A percentile compares a stretch with the other conserved stretches of the same genome.
These are phyloP conservation scores for Mortierella sp. DNA, from an alignment of 371 early-diverging fungal genomes.

Conservation along the genomic window DNA sequence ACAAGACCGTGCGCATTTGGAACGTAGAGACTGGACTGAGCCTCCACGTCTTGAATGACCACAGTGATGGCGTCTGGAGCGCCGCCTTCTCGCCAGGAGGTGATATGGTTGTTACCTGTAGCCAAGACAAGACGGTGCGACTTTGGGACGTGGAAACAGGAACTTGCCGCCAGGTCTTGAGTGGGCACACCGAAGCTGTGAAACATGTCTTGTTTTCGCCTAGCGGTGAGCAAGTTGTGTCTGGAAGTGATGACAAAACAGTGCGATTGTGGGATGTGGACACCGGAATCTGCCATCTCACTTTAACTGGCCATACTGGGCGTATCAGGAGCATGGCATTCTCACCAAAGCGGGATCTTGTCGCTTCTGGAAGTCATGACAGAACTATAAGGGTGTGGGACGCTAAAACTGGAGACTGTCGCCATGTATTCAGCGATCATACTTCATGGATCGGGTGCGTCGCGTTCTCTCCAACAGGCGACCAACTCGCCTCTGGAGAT, in stretches of 20 bases:
- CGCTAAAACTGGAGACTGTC: not conserved
- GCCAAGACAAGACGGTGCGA: not conserved
- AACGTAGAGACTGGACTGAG: not conserved
- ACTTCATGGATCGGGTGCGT: not conserved
- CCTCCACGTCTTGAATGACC: not conserved
- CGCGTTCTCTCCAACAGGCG: not conserved
- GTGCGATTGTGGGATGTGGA: not conserved
- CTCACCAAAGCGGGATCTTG: not conserved
- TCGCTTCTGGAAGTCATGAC: conserved; percentile 1
- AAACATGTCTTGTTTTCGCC: not conserved
- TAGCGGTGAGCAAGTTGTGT: not conserved
- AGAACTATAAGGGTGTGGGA: not conserved
- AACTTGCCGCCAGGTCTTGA: not conserved
- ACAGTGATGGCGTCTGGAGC: not conserved
- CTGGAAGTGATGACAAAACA: not conserved
- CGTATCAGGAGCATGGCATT: not conserved
- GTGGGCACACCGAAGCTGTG: not conserved
- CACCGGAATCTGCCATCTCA: not conserved
- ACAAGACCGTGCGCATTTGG: not conserved
- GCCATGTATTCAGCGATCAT: not conserved
- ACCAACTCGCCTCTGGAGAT: not conserved
- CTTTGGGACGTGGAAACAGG: not conserved
- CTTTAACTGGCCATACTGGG: not conserved
- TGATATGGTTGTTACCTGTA: not conserved
- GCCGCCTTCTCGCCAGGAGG: not conserved